A percentile compares a stretch with the other conserved stretches of the same genome.
phyloP scores from a whole-genome alignment of 495 filamentous ascomycete genomes.

The Penicillium soppii region DNA sequence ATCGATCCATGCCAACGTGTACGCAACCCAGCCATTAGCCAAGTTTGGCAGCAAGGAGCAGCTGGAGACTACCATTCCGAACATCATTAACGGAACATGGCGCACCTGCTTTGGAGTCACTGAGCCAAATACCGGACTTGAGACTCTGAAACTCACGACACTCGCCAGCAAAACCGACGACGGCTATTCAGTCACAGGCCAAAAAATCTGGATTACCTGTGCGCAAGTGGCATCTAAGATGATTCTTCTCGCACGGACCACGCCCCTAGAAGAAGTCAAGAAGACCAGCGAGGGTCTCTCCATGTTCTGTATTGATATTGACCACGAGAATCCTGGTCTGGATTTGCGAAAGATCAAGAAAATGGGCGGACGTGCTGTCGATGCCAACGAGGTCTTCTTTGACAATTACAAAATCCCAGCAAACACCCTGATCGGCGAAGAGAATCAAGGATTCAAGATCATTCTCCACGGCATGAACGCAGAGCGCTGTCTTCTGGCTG shows the following conservation, averaged over 20 bases:
- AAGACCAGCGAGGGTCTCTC: constrained; percentile 70
- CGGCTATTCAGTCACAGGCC: constrained; percentile 63
- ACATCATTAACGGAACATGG: constrained; percentile 66
- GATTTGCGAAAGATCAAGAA: constrained; percentile 73
- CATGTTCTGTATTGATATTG: constrained; percentile 73
- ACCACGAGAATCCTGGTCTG: constrained; percentile 53
- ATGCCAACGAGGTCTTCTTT: constrained; percentile 84
- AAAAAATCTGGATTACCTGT: constrained; percentile 84
- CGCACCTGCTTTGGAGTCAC: constrained; percentile 72
- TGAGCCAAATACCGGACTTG: constrained; percentile 67
- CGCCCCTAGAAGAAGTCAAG: constrained; percentile 60
- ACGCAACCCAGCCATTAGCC: constrained; percentile 74
- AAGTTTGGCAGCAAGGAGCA: constrained; percentile 66
- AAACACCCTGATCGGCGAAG: constrained; percentile 62
- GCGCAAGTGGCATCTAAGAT: constrained; percentile 76
- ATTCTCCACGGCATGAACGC: constrained; percentile 84
- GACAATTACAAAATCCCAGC: constrained; percentile 65
- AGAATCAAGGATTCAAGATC: constrained; percentile 73
- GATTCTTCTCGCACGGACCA: constrained; percentile 75
- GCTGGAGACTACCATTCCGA: constrained; percentile 58
- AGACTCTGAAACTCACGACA: constrained; percentile 68
- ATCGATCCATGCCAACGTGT: constrained; percentile 73
- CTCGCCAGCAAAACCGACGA: constrained; percentile 49
- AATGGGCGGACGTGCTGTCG: constrained; percentile 77
- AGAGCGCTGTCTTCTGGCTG: constrained; percentile 73